Percentiles rank a stretch among this genome's conserved stretches.
Conservation (phyloP, 768 basidiomycete genomes). For the Mycena galopus region DNA sequence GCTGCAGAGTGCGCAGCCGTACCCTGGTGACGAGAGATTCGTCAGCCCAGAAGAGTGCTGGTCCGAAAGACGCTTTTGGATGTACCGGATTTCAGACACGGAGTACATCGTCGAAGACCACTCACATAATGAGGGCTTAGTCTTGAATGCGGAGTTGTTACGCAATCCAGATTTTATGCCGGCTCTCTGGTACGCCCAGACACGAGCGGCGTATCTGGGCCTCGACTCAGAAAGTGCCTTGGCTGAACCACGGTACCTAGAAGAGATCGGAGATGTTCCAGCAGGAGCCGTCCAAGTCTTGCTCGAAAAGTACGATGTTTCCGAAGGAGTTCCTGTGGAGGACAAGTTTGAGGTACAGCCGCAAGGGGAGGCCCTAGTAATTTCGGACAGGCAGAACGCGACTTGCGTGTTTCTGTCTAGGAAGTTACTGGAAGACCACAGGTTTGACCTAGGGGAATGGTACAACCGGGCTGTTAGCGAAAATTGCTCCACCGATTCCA, state of each 20-base stretch:
- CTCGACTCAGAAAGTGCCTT: neutral
- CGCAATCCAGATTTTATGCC: neutral
- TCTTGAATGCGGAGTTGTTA: neutral
- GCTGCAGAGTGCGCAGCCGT: neutral
- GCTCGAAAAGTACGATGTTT: neutral
- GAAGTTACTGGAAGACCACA: neutral
- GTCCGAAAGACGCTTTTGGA: neutral
- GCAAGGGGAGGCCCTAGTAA: neutral
- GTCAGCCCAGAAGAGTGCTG: neutral
- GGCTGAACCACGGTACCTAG: neutral
- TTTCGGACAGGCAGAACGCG: neutral
- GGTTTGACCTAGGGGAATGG: neutral
- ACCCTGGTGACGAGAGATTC: neutral
- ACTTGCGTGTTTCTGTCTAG: neutral
- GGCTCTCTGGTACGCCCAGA: conserved; percentile 11
- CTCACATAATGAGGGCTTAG: neutral
- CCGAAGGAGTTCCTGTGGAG: too few species aligned
- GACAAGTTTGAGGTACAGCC: neutral
- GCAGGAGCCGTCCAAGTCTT: neutral
- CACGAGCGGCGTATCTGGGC: neutral
- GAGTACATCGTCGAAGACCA: neutral
- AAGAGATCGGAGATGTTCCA: neutral
- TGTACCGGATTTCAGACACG: neutral
- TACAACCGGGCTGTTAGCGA: neutral
- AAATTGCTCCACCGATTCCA: neutral